Evolutionary conservation across 805 yeast genomes (phyloP).

Genomic region (Yarrowia sp.): DNA sequence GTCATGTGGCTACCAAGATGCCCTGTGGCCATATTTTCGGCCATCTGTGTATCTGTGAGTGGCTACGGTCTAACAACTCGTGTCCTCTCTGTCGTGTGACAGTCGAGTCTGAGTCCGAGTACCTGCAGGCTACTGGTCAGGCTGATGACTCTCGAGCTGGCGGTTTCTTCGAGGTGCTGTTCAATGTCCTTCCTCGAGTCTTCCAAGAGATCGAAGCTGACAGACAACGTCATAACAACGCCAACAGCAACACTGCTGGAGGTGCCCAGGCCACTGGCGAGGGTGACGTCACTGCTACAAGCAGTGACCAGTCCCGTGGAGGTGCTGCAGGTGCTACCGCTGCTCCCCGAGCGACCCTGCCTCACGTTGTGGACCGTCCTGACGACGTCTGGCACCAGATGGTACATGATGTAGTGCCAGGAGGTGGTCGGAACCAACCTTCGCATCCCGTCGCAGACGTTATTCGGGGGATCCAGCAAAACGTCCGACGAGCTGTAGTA

Average conservation of each 20-base stretch:
- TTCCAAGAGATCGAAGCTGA: constrained; percentile 33
- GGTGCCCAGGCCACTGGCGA: background rate
- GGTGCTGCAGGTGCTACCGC: background rate
- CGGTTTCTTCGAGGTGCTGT: constrained; percentile 43
- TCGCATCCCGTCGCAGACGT: constrained; percentile 13
- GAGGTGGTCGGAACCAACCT: background rate
- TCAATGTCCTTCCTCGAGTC: constrained; percentile 41
- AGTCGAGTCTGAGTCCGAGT: constrained; percentile 52
- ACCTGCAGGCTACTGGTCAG: constrained; percentile 43
- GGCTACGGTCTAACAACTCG: constrained; percentile 76
- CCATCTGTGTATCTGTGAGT: constrained; percentile 77
- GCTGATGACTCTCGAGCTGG: constrained; percentile 40
- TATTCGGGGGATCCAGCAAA: background rate
- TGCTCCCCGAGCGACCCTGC: background rate
- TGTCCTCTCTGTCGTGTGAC: constrained; percentile 86
- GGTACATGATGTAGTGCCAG: background rate
- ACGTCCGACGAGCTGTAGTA: background rate
- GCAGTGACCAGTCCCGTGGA: background rate
- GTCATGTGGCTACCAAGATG: constrained; percentile 72
- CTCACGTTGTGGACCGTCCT: background rate
- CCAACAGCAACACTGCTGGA: background rate
- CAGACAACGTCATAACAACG: constrained; percentile 11
- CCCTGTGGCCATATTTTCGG: constrained; percentile 93
- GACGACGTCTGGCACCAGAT: constrained; percentile 2
- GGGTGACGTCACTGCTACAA: background rate